Percentiles rank a stretch among this genome's conserved stretches.
Evolutionary conservation across 2,329 filamentous ascomycete species (phyloP).

Genomic region (Nannizzia gypsea): DNA sequence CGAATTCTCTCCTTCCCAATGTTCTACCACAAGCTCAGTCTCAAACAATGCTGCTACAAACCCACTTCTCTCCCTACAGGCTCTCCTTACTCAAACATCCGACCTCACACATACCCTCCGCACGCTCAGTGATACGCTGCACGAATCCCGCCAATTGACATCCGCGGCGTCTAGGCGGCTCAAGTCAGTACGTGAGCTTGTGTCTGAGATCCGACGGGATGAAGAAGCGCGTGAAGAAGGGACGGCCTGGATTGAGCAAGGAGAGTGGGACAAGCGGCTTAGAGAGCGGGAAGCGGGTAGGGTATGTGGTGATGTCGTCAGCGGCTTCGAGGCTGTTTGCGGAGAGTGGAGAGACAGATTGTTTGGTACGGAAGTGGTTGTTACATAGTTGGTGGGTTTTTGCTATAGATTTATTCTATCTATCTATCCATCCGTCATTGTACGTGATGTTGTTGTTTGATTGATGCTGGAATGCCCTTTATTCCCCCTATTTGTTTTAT

Average conservation of each 20-base stretch:
- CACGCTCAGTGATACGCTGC: slow-evolving; percentile 77
- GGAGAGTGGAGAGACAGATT: slow-evolving; percentile 69
- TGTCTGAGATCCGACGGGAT: slow-evolving; percentile 73
- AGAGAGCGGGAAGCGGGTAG: slow-evolving; percentile 66
- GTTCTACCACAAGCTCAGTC: background rate
- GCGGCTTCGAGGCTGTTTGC: slow-evolving; percentile 85
- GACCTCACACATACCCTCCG: slow-evolving; percentile 71
- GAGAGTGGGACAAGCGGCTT: slow-evolving; percentile 71
- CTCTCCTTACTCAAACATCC: slow-evolving; percentile 57
- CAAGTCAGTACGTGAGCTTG: slow-evolving; percentile 69
- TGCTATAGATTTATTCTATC: background rate
- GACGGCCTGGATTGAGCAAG: slow-evolving; percentile 65
- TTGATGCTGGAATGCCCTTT: background rate
- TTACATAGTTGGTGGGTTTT: slow-evolving; percentile 12
- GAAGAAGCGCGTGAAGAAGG: slow-evolving; percentile 73
- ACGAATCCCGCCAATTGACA: slow-evolving; percentile 85
- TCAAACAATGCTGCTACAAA: slow-evolving; percentile 22
- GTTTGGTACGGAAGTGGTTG: slow-evolving; percentile 37
- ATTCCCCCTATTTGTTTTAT: background rate
- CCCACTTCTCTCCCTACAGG: slow-evolving; percentile 53
- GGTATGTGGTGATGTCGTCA: slow-evolving; percentile 77
- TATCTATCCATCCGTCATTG: too few relatives aligned
- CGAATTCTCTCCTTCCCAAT: slow-evolving; percentile 18
- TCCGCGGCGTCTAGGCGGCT: slow-evolving; percentile 68
- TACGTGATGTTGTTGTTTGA: background rate